phyloP scores from a whole-genome alignment of 768 basidiomycete genomes.

The Hysterangium stoloniferum region DNA sequence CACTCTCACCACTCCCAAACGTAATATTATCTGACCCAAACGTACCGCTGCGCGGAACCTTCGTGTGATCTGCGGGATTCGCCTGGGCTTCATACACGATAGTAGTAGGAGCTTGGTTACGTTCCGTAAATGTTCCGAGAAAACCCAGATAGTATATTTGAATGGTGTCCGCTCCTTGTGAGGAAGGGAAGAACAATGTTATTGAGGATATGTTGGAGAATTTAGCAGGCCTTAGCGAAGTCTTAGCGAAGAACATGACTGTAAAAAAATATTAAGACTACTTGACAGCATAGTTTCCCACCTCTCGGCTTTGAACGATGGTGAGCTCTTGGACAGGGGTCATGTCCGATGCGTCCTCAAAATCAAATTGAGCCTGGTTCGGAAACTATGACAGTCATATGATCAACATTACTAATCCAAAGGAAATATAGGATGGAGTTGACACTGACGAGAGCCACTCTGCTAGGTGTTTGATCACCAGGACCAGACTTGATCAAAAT shows the following conservation, averaged over 20 bases:
- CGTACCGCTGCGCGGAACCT: constrained; percentile 83
- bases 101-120: constrained; percentile 69
- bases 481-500: constrained; percentile 83
- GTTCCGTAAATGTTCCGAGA: constrained; percentile 61
- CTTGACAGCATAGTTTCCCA: constrained; percentile 85
- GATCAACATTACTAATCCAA: too few species aligned
- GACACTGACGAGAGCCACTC: constrained; percentile 56
- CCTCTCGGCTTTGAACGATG: constrained; percentile 60
- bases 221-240: constrained; percentile 59
- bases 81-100: constrained; percentile 86
- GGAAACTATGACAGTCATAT: constrained; percentile 57
- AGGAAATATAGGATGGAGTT: background rate
- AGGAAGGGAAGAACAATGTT: constrained; percentile 75
- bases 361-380: constrained; percentile 75
- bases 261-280: constrained; percentile 24
- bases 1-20: too few species aligned
- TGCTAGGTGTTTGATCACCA: constrained; percentile 64
- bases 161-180: constrained; percentile 71
- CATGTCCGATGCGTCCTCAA: constrained; percentile 58
- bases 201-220: constrained; percentile 76
- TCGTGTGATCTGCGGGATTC: constrained; percentile 81
- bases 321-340: constrained; percentile 66
- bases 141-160: constrained; percentile 82
- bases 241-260: background rate
- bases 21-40: too few species aligned